These are phyloP conservation scores for Vigna hirtella DNA, from an alignment of 306 rosid species.

Conservation along the genomic window DNA sequence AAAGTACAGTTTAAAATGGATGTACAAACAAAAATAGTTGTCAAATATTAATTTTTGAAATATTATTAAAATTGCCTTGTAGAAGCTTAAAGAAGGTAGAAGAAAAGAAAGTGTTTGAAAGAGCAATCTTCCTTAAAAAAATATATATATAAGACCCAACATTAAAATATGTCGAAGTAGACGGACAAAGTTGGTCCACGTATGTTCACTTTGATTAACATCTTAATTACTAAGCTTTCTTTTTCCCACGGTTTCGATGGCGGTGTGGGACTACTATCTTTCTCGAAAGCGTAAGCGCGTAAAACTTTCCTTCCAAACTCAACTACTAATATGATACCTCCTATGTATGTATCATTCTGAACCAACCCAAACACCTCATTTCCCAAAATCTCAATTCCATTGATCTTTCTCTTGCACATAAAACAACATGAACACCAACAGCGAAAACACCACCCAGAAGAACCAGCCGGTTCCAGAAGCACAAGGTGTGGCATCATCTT, in stretches of 20 bases:
- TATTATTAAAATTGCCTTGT: too few species aligned
- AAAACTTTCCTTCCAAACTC: not conserved
- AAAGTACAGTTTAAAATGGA: too few species aligned
- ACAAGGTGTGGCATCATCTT: not conserved
- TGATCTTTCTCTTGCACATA: not conserved
- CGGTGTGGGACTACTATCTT: not conserved
- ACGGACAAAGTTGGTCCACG: too few species aligned
- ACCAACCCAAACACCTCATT: not conserved
- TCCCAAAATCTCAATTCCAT: not conserved
- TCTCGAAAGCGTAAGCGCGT: not conserved
- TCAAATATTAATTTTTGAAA: too few species aligned
- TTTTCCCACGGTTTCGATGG: not conserved
- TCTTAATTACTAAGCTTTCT: not conserved
- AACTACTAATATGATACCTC: not conserved
- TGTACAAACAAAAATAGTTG: too few species aligned
- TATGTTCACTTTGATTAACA: not conserved
- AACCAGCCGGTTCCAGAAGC: not conserved
- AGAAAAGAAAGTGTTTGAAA: too few species aligned
- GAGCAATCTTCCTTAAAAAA: too few species aligned
- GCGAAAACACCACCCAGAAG: not conserved
- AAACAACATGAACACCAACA: not conserved
- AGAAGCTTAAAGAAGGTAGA: too few species aligned
- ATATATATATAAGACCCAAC: too few species aligned
- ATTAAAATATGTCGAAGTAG: too few species aligned
- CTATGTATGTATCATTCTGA: not conserved